Base-by-base conservation (phyloP, 495 filamentous ascomycete genomes). In the Penicillium simplicissimum region DNA sequence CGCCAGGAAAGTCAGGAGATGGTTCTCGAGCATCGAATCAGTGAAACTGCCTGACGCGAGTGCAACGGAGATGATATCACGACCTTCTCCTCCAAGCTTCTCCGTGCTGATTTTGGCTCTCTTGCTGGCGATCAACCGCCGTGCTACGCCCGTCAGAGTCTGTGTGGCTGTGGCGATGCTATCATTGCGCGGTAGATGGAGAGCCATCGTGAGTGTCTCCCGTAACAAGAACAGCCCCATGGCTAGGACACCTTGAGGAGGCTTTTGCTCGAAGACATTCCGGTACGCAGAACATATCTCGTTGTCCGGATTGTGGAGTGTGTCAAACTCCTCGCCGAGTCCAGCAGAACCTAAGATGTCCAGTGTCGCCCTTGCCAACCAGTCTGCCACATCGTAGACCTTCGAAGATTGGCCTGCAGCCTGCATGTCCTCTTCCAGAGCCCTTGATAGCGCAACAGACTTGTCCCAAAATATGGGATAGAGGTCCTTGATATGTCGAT, bases 291-390 rank as follows among this genome's bases (percentile, higher is more conserved):
- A 54, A 51, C 74, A 80, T 34, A 93, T 80, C 59, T 78, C 73
- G 59, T 80, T 84, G 10, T 81, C 65, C 0, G 84, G 82, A 63
- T 88, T 72, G 31, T 80, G 60, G 43, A 93, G 80, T 13, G 89
- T 81, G n/a, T 80, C 75, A 63, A 94, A 93, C 59, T 92, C 87
- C 35, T 82, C 78, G 0, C 88, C 90, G 33, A 94, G 77, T 0
- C 89, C 90, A 0, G 89, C 86, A 2, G 85, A 62, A 33, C 91
- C 90, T 60, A 94, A 89, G 55, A 93, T 92, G 63, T 94, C 91
- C 15, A 94, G 83, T 0, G 91, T 89, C 3, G 82, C 83, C 11
- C 89, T 80, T 21, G 70, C 73, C 14, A 58, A 59, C 77, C 78
- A 81, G 35, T 72, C 68, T 14, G 47, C 47, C 10, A 49, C 47